Conservation (phyloP, 2,329 filamentous ascomycete species). For the Aspergillus niger region DNA sequence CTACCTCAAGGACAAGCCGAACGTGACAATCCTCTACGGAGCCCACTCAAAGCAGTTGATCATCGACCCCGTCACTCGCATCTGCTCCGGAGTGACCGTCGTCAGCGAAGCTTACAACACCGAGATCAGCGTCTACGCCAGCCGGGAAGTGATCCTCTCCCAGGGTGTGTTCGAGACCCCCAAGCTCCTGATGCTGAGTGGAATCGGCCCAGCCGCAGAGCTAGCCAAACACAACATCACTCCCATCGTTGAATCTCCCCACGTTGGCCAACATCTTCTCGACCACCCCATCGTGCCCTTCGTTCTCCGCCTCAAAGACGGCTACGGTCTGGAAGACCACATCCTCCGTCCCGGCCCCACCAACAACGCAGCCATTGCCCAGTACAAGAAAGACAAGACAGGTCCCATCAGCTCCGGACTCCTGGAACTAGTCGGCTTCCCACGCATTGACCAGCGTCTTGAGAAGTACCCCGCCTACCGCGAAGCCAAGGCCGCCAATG, state of each 20-base stretch:
- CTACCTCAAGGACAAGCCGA: slow-evolving; percentile 56
- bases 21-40: slow-evolving; percentile 55
- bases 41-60: slow-evolving; percentile 57
- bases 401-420: slow-evolving; percentile 47
- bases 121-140: slow-evolving; percentile 49
- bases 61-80: slow-evolving; percentile 50
- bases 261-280: slow-evolving; percentile 36
- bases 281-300: slow-evolving; percentile 48
- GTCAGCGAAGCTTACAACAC: slow-evolving; percentile 40
- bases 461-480: slow-evolving; percentile 51
- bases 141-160: slow-evolving; percentile 51
- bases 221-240: slow-evolving; percentile 37
- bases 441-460: slow-evolving; percentile 21
- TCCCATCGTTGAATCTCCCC: slow-evolving; percentile 35
- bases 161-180: slow-evolving; percentile 56
- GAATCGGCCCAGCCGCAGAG: slow-evolving; percentile 47
- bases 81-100: slow-evolving; percentile 51
- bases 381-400: slow-evolving; percentile 44
- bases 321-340: slow-evolving; percentile 43
- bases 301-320: slow-evolving; percentile 48
- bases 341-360: slow-evolving; percentile 40
- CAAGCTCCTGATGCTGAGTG: slow-evolving; percentile 54
- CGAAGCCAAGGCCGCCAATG: slow-evolving; percentile 45
- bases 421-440: slow-evolving; percentile 58
- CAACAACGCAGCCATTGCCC: slow-evolving; percentile 35